Conservation (phyloP, 2,329 filamentous ascomycete species). For the Aquanectria penicillioides region DNA sequence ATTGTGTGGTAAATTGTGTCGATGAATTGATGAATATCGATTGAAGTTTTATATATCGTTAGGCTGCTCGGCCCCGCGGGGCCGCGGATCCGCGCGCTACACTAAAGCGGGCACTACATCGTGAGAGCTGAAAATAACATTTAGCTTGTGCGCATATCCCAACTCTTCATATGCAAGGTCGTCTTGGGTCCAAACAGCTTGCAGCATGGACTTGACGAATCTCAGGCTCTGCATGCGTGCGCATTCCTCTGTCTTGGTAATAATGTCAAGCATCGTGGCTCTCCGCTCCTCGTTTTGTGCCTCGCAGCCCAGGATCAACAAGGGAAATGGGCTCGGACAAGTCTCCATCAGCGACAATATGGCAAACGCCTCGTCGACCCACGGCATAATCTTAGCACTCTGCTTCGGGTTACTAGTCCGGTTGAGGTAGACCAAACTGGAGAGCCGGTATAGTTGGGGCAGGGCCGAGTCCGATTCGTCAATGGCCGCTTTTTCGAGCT, state of each 20-base stretch:
- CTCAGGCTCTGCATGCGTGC: not conserved
- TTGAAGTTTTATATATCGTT: too few species aligned
- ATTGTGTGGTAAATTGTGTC: too few species aligned
- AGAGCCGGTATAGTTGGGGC: not conserved
- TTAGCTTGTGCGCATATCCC: conserved; percentile 5
- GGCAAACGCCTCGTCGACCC: not conserved
- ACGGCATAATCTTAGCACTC: not conserved
- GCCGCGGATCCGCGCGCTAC: not conserved
- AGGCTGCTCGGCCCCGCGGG: too few species aligned
- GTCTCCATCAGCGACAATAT: not conserved
- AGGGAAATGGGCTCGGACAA: conserved; percentile 4
- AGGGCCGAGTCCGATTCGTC: not conserved
- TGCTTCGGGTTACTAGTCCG: not conserved
- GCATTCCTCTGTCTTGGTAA: not conserved
- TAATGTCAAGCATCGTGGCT: not conserved
- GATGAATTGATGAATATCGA: too few species aligned
- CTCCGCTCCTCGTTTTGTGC: not conserved
- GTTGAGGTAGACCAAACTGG: conserved; percentile 1
- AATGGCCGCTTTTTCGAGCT: not conserved
- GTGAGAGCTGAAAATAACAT: conserved; percentile 6
- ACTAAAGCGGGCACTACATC: not conserved
- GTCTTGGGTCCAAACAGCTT: conserved; percentile 7
- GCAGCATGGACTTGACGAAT: not conserved
- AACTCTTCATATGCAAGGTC: conserved; percentile 6
- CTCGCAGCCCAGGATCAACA: conserved; percentile 9